phyloP scores from a whole-genome alignment of 495 filamentous ascomycete species.

The Elasticomyces elasticus region DNA sequence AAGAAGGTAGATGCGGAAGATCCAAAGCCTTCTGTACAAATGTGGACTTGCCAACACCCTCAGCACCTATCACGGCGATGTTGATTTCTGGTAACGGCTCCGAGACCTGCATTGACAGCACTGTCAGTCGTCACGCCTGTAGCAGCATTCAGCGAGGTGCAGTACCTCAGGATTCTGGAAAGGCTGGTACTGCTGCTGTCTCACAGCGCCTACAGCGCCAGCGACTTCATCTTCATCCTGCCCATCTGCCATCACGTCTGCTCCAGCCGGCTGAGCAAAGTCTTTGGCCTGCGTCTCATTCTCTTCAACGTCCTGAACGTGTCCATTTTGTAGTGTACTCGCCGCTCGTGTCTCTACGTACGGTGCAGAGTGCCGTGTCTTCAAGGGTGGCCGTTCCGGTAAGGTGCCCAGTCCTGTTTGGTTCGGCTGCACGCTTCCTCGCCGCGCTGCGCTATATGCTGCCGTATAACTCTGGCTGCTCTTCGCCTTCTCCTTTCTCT shows the following conservation, averaged over 20 bases:
- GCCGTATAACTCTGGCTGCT: constrained; percentile 12
- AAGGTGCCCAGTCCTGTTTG: constrained; percentile 1
- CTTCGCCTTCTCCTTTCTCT: constrained; percentile 18
- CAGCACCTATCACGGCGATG: constrained; percentile 73
- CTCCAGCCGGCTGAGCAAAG: background rate
- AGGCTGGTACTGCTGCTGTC: constrained; percentile 18
- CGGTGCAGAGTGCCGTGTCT: constrained; percentile 21
- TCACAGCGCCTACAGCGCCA: constrained; percentile 17
- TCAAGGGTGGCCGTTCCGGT: constrained; percentile 17
- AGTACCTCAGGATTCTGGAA: constrained; percentile 22
- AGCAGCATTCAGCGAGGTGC: background rate
- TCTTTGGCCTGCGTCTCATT: background rate
- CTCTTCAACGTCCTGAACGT: background rate
- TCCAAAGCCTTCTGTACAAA: constrained; percentile 77
- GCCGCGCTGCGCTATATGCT: constrained; percentile 2
- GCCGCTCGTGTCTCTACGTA: constrained; percentile 7
- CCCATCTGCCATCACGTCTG: constrained; percentile 9
- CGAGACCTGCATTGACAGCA: constrained; percentile 9
- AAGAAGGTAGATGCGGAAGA: constrained; percentile 46
- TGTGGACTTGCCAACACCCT: constrained; percentile 77
- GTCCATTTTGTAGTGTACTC: background rate
- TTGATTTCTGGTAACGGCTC: constrained; percentile 54
- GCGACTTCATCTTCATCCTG: constrained; percentile 22
- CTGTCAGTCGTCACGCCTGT: background rate
- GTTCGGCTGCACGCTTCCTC: constrained; percentile 13